Base-by-base conservation (phyloP, 2,329 filamentous ascomycete species). In the Aureobasidium sp. region DNA sequence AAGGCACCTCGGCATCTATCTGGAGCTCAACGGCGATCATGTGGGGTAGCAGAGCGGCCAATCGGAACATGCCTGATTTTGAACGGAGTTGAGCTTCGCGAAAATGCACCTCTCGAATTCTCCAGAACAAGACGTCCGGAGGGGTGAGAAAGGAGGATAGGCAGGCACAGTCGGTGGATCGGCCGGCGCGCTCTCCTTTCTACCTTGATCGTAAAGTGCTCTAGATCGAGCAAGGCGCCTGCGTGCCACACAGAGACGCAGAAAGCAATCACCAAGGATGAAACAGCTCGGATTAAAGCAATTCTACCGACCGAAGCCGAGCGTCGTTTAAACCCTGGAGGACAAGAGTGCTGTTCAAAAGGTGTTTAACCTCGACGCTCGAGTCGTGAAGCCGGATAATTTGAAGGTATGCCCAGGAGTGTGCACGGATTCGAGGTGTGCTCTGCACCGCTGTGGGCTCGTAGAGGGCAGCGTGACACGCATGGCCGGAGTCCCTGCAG, bases 301-400 rank as follows among this genome's bases (percentile, higher is more conserved):
- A 58, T 58, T 58, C 42, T 58, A 48, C 54, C 54, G 54, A 58
- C 37, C 50, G 12, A 57, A 57, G 53, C 53, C 53, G 53, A 44
- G 53, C 27, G 53, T 45, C 40, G 53, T 57, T 35, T 44, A 45
- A 56, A 44, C 15, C 24, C 37, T 57, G 27, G 35, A 29, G 33
- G n/a, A 33, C 53, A 57, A 57, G 37, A 54, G 22, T 24, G 17
- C 17, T 24, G n/a, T 35, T 27, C 24, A 8, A 24, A 9, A 44
- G 52, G 19, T 57, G 53, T 57, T 57, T 57, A 57, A 44, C 53
- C 53, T 57, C 39, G 53, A 44, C 27, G 6, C 27, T 57, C 27
- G 42, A 58, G 31, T 58, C 40, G 31, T 48, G 31, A 8, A 48
- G 17, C 33, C 53, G 53, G 53, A 45, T 57, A 57, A 57, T 57